Percentiles rank a stretch among this genome's conserved stretches.
Evolutionary conservation across 805 yeast species (phyloP).

Genomic region (Isabelozyma heimii): DNA sequence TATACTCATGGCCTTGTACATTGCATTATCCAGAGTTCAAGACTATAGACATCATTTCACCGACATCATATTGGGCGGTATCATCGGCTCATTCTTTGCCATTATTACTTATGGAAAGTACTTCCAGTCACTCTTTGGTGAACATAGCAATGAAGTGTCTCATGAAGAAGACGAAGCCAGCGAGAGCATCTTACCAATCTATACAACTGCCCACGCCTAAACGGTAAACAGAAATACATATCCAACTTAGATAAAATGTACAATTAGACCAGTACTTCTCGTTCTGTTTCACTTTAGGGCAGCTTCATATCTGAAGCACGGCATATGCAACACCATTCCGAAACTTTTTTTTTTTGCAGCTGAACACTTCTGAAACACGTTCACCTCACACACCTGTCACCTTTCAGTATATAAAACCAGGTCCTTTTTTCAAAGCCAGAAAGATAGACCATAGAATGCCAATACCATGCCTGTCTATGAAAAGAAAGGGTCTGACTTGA

Average conservation of each 20-base stretch:
- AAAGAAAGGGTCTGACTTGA: constrained; percentile 2
- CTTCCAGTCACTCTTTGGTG: constrained; percentile 14
- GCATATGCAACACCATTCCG: not conserved
- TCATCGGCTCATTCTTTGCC: constrained; percentile 28
- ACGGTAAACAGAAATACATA: not conserved
- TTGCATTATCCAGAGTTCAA: constrained; percentile 33
- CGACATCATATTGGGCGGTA: constrained; percentile 31
- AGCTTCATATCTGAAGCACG: no score
- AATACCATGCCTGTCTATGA: not conserved
- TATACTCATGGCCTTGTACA: constrained; percentile 23
- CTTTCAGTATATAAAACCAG: not conserved
- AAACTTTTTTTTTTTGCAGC: not conserved
- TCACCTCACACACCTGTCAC: not conserved
- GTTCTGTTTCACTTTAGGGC: no score
- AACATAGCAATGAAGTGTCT: constrained; percentile 7
- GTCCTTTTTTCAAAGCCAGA: not conserved
- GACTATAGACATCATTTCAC: constrained; percentile 37
- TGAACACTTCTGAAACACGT: not conserved
- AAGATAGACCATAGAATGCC: not conserved
- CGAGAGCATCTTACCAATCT: constrained; percentile 6
- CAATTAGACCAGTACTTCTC: no score
- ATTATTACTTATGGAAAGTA: constrained; percentile 24
- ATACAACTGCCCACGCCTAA: not conserved
- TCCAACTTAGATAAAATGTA: not conserved
- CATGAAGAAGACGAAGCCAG: constrained; percentile 4